phyloP scores from a whole-genome alignment of 345 rosid species.

The Salix purpurea region DNA sequence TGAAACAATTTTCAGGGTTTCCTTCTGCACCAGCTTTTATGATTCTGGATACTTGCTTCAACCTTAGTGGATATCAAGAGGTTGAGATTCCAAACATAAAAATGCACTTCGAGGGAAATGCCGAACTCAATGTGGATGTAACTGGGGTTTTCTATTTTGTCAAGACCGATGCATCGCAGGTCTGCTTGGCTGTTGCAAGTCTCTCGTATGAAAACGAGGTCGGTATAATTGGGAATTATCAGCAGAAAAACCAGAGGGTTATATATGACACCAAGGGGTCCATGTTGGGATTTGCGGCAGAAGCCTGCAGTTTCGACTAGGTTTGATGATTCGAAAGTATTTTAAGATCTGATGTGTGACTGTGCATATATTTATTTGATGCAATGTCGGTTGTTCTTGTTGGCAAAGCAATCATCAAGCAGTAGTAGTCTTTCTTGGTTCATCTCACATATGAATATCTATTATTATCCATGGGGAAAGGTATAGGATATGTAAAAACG shows the following conservation, averaged over 20 bases:
- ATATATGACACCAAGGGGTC: constrained; percentile 66
- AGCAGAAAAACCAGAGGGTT: constrained; percentile 84
- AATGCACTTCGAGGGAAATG: constrained; percentile 54
- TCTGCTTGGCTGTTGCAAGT: constrained; percentile 84
- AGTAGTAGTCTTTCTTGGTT: not conserved
- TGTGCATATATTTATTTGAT: constrained; percentile 15
- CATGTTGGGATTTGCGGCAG: constrained; percentile 65
- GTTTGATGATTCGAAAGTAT: not conserved
- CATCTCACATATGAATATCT: constrained; percentile 2
- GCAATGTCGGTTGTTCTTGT: constrained; percentile 12
- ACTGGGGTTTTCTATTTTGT: constrained; percentile 71
- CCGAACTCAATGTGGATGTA: constrained; percentile 56
- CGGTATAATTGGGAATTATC: constrained; percentile 74
- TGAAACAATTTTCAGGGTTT: constrained; percentile 57
- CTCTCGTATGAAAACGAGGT: constrained; percentile 58
- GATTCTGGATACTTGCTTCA: constrained; percentile 79
- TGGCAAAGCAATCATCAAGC: constrained; percentile 10
- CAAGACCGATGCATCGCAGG: constrained; percentile 66
- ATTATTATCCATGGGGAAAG: not conserved
- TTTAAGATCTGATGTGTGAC: not conserved
- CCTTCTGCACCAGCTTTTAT: constrained; percentile 69
- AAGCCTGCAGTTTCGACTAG: constrained; percentile 63
- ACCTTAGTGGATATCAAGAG: constrained; percentile 65
- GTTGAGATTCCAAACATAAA: constrained; percentile 60
- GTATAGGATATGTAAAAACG: constrained; percentile 2